These are phyloP conservation scores for Thinopyrum elongatum DNA, from an alignment of 176 grass and related monocot species.

Conservation along the genomic window DNA sequence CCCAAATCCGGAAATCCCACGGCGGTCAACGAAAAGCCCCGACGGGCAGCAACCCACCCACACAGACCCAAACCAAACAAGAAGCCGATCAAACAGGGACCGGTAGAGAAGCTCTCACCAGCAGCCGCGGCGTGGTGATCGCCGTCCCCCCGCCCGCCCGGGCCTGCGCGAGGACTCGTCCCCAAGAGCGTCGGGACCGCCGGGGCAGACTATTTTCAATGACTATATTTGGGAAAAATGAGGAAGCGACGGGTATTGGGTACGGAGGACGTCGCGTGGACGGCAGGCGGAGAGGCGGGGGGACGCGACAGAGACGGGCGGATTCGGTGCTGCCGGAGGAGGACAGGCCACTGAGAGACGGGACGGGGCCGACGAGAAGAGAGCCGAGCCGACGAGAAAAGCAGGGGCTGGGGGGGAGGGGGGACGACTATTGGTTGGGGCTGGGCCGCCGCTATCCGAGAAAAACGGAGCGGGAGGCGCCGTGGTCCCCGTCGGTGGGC, in stretches of 20 bases:
- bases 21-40: background rate
- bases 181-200: background rate
- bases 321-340: background rate
- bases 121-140: background rate
- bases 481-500: too few species aligned
- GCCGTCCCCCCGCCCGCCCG: background rate
- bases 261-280: slow-evolving; percentile 5
- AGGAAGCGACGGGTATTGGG: background rate
- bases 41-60: background rate
- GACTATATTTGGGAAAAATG: background rate
- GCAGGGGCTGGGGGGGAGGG: too few species aligned
- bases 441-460: background rate
- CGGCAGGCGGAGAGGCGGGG: background rate
- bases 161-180: background rate
- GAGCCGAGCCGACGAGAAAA: too few species aligned
- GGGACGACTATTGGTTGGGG: too few species aligned
- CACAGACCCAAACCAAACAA: background rate
- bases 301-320: background rate
- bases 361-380: background rate
- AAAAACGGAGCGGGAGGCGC: background rate
- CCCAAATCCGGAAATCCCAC: background rate
- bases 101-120: slow-evolving; percentile 10
- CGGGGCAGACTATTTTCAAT: background rate
- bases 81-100: background rate
- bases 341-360: background rate